phyloP scores from a whole-genome alignment of 257 asterid species.

The Henckelia pumila region DNA sequence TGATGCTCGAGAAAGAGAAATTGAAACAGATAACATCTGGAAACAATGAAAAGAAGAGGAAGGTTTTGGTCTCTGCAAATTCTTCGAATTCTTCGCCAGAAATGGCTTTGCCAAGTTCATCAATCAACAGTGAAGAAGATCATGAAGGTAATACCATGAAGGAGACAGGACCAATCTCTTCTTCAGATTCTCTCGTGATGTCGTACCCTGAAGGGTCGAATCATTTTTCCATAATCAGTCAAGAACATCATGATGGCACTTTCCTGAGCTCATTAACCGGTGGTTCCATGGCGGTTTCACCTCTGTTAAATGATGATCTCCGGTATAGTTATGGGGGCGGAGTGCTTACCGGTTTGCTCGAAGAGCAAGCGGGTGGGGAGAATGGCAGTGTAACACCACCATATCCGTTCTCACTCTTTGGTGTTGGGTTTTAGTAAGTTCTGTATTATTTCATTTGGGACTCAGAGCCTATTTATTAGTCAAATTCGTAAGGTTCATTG shows the following conservation, averaged over 20 bases:
- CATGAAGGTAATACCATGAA: conserved; percentile 29
- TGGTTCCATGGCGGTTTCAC: conserved; percentile 16
- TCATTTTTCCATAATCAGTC: conserved; percentile 27
- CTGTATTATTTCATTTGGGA: not conserved
- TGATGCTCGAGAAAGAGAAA: conserved; percentile 59
- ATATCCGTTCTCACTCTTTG: conserved; percentile 66
- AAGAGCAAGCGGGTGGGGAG: conserved; percentile 35
- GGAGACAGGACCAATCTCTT: conserved; percentile 36
- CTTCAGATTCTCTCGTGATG: conserved; percentile 34
- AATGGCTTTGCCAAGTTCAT: conserved; percentile 32
- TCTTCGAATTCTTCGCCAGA: conserved; percentile 48
- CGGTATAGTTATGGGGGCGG: conserved; percentile 20
- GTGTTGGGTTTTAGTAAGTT: conserved; percentile 48
- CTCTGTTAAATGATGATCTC: conserved; percentile 12
- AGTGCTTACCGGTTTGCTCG: conserved; percentile 24
- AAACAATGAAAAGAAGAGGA: conserved; percentile 46
- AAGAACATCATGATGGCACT: conserved; percentile 21
- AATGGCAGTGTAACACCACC: conserved; percentile 40
- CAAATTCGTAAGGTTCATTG: not conserved
- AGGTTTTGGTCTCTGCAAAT: conserved; percentile 31
- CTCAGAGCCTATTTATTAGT: not conserved
- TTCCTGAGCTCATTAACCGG: conserved; percentile 25
- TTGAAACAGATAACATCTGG: conserved; percentile 18
- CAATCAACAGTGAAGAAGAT: conserved; percentile 56
- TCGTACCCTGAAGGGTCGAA: conserved; percentile 35